Evolutionary conservation across 2,329 filamentous ascomycete species (phyloP).

Genomic region (Pseudogymnoascus sp.): DNA sequence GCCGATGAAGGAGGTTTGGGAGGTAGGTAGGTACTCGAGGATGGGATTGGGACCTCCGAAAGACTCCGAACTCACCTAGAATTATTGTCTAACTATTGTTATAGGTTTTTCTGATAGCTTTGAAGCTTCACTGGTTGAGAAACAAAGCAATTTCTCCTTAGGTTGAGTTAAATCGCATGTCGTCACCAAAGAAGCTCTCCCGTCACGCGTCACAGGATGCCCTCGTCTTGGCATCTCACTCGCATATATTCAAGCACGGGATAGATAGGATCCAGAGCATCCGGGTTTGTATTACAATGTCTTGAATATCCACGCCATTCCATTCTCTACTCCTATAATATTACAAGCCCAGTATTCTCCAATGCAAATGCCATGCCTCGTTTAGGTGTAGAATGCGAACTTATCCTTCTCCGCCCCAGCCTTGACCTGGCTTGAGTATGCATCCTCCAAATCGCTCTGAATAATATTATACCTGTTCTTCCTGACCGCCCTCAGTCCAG

Average conservation of each 20-base stretch:
- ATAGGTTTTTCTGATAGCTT: not conserved
- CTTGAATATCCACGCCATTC: constrained; percentile 1
- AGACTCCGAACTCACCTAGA: not conserved
- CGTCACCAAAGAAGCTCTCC: not conserved
- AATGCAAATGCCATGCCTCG: not conserved
- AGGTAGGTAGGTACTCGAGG: not conserved
- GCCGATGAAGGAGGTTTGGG: not conserved
- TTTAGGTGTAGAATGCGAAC: constrained; percentile 11
- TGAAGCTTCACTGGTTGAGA: not conserved
- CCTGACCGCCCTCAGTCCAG: constrained; percentile 83
- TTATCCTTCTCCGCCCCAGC: constrained; percentile 28
- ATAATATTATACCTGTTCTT: constrained; percentile 99
- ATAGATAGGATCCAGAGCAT: not conserved
- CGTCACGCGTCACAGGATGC: not conserved
- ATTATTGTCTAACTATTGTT: not conserved
- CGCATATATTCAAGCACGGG: not conserved
- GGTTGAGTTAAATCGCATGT: not conserved
- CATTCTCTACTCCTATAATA: constrained; percentile 10
- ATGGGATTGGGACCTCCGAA: not conserved
- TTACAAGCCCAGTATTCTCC: constrained; percentile 10
- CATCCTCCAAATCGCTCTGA: constrained; percentile 91
- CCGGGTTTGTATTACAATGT: not conserved
- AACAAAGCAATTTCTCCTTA: not conserved
- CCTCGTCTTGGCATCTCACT: not conserved
- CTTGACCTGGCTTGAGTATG: constrained; percentile 96